Percentiles rank a stretch among this genome's conserved stretches.
Evolutionary conservation across 2,329 filamentous ascomycete species (phyloP).

Genomic region (Knufia fluminis): DNA sequence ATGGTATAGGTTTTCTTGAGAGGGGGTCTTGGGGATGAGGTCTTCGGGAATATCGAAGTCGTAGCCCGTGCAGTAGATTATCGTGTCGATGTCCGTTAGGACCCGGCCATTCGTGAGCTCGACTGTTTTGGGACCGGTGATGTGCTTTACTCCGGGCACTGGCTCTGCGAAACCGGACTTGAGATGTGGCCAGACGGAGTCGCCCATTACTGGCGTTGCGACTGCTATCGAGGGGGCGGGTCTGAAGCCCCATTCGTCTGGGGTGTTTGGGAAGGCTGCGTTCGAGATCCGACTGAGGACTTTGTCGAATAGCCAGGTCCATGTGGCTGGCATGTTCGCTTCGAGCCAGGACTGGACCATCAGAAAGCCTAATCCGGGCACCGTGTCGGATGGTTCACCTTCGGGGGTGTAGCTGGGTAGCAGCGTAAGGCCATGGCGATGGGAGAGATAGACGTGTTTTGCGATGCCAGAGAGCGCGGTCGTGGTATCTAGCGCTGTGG

Average conservation of each 20-base stretch:
- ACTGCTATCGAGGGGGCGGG: constrained; percentile 7
- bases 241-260: constrained; percentile 7
- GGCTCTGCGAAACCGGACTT: constrained; percentile 13
- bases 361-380: constrained; percentile 5
- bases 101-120: constrained; percentile 8
- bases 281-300: constrained; percentile 1
- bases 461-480: constrained; percentile 16
- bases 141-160: constrained; percentile 2
- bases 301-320: constrained; percentile 8
- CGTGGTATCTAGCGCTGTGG: constrained; percentile 21
- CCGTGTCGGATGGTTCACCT: constrained; percentile 12
- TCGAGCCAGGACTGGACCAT: constrained; percentile 11
- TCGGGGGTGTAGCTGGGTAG: constrained; percentile 19
- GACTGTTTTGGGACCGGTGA: constrained; percentile 10
- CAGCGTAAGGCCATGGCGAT: constrained; percentile 24
- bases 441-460: constrained; percentile 19
- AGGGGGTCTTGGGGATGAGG: neutral
- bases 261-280: constrained; percentile 3
- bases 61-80: constrained; percentile 32
- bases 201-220: constrained; percentile 12
- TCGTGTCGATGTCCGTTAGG: constrained; percentile 24
- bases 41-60: constrained; percentile 24
- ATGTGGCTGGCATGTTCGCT: constrained; percentile 8
- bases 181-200: constrained; percentile 23
- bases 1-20: too few relatives aligned